Evolutionary conservation across 768 basidiomycete species (phyloP).

Genomic region (Piloderma croceum): DNA sequence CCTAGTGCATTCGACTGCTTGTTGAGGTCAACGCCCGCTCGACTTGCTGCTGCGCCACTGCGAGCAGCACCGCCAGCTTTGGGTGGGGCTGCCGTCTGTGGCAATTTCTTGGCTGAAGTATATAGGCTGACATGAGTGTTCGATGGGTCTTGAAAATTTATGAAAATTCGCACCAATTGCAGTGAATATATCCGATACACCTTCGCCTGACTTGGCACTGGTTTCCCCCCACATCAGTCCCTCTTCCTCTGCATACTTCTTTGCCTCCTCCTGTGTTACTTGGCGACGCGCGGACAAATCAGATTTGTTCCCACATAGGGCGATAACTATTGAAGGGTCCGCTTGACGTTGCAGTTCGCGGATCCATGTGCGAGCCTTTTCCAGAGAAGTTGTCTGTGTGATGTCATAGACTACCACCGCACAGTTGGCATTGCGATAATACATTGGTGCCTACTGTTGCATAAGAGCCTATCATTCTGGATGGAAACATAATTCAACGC

Average conservation of each 20-base stretch:
- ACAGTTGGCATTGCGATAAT: constrained; percentile 92
- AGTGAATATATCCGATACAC: constrained; percentile 80
- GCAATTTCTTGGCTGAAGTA: constrained; percentile 76
- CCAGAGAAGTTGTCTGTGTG: constrained; percentile 83
- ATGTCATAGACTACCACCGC: constrained; percentile 97
- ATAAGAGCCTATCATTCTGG: constrained; percentile 6
- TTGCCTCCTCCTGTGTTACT: constrained; percentile 81
- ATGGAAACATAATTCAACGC: constrained; percentile 19
- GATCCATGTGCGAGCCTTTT: constrained; percentile 96
- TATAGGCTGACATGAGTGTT: constrained; percentile 6
- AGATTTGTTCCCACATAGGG: constrained; percentile 92
- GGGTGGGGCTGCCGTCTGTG: constrained; percentile 68
- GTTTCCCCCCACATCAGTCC: constrained; percentile 92
- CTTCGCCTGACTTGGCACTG: constrained; percentile 84
- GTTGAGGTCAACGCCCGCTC: constrained; percentile 78
- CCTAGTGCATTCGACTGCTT: constrained; percentile 48
- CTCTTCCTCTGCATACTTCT: constrained; percentile 90
- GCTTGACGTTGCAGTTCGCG: constrained; percentile 95
- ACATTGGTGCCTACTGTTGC: constrained; percentile 75
- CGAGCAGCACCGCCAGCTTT: constrained; percentile 49
- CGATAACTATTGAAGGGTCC: constrained; percentile 94
- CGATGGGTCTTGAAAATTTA: background rate
- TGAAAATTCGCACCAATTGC: constrained; percentile 59
- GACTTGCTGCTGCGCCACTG: constrained; percentile 45
- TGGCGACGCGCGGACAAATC: constrained; percentile 83